phyloP scores from a whole-genome alignment of 176 grass and related monocot genomes.

The Eragrostis nindensis region DNA sequence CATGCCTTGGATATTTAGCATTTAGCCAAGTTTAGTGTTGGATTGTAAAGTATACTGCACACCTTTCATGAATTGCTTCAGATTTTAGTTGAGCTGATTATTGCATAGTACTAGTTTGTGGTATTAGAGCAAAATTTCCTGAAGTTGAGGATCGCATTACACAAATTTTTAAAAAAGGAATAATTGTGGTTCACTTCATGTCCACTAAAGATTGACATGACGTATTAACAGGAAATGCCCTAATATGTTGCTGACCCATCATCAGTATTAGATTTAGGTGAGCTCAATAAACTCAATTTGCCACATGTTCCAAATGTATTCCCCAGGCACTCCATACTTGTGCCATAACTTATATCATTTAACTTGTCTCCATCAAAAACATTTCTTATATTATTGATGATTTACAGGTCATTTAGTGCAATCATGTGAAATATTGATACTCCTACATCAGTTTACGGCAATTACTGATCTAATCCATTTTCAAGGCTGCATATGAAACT shows the following conservation, averaged over 20 bases:
- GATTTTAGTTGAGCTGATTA: background rate
- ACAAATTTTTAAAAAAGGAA: background rate
- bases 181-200: background rate
- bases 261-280: background rate
- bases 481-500: conserved; percentile 79
- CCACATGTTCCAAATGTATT: background rate
- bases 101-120: conserved; percentile 4
- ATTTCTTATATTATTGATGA: background rate
- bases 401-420: conserved; percentile 1
- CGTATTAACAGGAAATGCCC: background rate
- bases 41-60: background rate
- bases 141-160: background rate
- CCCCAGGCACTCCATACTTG: background rate
- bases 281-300: conserved; percentile 2
- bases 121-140: background rate
- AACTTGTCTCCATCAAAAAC: background rate
- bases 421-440: background rate
- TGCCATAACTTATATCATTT: background rate
- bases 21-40: background rate
- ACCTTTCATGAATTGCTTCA: background rate
- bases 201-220: background rate
- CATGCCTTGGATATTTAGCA: background rate
- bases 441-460: conserved; percentile 14
- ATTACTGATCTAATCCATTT: conserved; percentile 38
- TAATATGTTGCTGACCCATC: background rate